These are phyloP conservation scores for Melocanna baccifera DNA, from an alignment of 176 grass and related monocot genomes.

Conservation along the genomic window DNA sequence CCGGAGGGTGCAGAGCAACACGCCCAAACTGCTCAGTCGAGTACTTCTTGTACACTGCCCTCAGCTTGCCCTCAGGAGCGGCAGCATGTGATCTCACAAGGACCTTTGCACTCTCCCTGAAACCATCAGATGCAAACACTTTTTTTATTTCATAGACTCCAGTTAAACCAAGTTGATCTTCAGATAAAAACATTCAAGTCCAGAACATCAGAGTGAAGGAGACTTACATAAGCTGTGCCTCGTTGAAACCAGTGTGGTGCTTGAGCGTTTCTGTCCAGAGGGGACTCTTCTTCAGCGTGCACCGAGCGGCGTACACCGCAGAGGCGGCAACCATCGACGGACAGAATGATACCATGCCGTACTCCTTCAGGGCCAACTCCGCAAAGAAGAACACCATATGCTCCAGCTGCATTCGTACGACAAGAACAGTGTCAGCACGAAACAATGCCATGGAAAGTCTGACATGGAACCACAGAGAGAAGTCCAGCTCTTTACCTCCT, in stretches of 20 bases:
- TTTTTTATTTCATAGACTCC: not conserved
- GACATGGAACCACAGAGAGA: not conserved
- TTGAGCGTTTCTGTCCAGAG: conserved; percentile 66
- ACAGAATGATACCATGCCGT: conserved; percentile 23
- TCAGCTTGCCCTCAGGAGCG: conserved; percentile 36
- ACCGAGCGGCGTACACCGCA: conserved; percentile 56
- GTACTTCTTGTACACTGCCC: conserved; percentile 52
- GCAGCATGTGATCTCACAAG: conserved; percentile 33
- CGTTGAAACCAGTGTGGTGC: conserved; percentile 49
- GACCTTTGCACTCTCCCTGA: conserved; percentile 40
- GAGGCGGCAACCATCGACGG: conserved; percentile 59
- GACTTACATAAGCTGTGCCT: conserved; percentile 51
- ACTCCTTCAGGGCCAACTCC: conserved; percentile 59
- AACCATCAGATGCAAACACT: not conserved
- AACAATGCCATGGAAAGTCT: not conserved
- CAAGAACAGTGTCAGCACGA: not conserved
- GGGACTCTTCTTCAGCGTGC: conserved; percentile 61
- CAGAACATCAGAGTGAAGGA: not conserved
- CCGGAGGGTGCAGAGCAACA: conserved; percentile 26
- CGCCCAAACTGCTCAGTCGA: not conserved
- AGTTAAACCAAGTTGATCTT: not conserved
- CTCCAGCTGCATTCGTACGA: conserved; percentile 36
- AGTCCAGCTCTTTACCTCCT: conserved; percentile 37
- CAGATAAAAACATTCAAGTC: not conserved
- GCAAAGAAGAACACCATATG: conserved; percentile 59